A percentile compares a stretch with the other conserved stretches of the same genome.
These are phyloP conservation scores for Triadica sebifera DNA, from an alignment of 345 rosid genomes.

Conservation along the genomic window DNA sequence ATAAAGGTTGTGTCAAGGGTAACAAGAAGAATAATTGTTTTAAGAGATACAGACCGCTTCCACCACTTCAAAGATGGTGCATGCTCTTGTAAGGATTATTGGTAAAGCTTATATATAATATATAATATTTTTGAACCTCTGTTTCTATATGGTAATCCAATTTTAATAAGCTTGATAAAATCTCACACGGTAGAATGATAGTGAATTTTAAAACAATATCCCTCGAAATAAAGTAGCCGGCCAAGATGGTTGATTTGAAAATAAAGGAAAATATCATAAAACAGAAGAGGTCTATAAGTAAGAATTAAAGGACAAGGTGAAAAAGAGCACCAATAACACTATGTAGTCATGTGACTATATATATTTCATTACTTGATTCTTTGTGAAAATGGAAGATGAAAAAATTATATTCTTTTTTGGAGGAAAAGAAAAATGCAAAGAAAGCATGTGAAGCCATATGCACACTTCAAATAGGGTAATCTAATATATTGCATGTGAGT, in stretches of 20 bases:
- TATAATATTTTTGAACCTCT: not conserved
- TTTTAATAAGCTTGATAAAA: not conserved
- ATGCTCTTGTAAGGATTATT: conserved; percentile 35
- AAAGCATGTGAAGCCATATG: conserved; percentile 19
- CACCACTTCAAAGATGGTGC: conserved; percentile 40
- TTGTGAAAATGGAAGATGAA: too few relatives aligned
- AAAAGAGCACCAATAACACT: not conserved
- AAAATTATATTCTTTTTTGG: too few relatives aligned
- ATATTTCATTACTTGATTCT: too few relatives aligned
- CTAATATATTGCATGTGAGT: conserved; percentile 9
- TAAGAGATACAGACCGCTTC: conserved; percentile 40
- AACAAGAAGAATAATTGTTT: conserved; percentile 27
- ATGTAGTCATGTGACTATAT: too few relatives aligned
- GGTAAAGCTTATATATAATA: conserved; percentile 3
- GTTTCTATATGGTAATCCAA: not conserved
- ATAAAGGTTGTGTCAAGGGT: conserved; percentile 33
- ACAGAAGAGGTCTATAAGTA: not conserved
- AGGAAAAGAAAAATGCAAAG: too few relatives aligned
- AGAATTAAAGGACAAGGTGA: not conserved
- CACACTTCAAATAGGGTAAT: not conserved
- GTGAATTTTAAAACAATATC: not conserved
- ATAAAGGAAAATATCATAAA: not conserved
- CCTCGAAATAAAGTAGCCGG: not conserved
- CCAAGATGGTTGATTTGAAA: conserved; percentile 13
- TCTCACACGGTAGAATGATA: not conserved